A percentile compares a stretch with the other conserved stretches of the same genome.
phyloP scores from a whole-genome alignment of 208 protist species.

The Leishmania aethiopica region DNA sequence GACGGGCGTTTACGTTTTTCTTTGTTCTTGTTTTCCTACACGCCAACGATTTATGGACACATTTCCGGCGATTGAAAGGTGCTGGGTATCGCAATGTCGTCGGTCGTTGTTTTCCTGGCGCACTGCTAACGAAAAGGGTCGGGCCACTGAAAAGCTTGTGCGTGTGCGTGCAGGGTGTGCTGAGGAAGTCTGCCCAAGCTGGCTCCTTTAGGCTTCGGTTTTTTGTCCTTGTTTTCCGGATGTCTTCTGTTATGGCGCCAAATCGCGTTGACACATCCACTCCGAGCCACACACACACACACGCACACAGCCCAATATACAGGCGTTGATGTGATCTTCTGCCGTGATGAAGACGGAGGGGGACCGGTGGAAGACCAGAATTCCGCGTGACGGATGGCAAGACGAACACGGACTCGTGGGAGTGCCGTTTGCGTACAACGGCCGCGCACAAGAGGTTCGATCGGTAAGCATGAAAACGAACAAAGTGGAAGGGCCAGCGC shows the following conservation, averaged over 20 bases:
- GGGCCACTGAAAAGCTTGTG: neutral
- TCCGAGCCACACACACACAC: neutral
- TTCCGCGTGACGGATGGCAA: neutral
- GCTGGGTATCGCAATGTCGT: neutral
- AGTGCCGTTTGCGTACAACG: neutral
- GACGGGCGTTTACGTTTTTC: neutral
- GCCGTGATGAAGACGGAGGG: neutral
- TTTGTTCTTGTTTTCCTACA: neutral
- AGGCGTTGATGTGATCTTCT: neutral
- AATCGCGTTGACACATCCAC: neutral
- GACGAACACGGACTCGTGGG: slow-evolving; percentile 17
- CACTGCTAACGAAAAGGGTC: neutral
- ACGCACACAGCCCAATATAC: too few relatives aligned
- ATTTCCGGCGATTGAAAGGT: neutral
- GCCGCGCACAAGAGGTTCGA: neutral
- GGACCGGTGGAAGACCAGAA: too few relatives aligned
- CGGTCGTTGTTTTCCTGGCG: neutral
- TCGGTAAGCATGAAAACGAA: neutral
- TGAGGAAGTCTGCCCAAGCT: neutral
- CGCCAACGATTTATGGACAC: neutral
- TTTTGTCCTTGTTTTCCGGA: neutral
- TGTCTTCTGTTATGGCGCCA: neutral
- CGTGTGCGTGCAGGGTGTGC: neutral
- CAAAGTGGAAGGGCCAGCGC: neutral
- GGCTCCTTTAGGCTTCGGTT: neutral